Evolutionary conservation across 805 yeast species (phyloP).

Genomic region (Candida vartiovaarae): DNA sequence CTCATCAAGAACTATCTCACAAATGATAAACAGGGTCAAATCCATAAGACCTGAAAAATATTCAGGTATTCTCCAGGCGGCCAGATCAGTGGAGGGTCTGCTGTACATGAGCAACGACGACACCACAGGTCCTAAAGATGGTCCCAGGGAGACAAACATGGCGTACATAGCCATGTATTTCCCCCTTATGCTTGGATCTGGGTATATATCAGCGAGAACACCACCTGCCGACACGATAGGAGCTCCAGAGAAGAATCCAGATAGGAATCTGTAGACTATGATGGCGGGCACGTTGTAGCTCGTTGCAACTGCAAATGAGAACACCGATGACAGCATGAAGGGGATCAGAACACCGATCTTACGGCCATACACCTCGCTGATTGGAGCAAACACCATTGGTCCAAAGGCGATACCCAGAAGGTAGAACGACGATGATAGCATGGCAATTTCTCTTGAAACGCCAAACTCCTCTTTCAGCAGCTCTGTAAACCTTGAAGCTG

Average conservation of each 20-base stretch:
- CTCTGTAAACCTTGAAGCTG: constrained; percentile 30
- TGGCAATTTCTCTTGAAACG: constrained; percentile 39
- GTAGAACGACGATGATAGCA: constrained; percentile 50
- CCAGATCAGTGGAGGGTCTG: constrained; percentile 25
- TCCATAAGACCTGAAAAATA: constrained; percentile 43
- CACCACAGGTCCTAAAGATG: constrained; percentile 40
- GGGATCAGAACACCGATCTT: constrained; percentile 38
- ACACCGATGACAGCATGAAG: constrained; percentile 30
- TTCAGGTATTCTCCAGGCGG: constrained; percentile 52
- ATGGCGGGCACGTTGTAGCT: constrained; percentile 43
- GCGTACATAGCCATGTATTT: constrained; percentile 44
- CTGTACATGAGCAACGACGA: constrained; percentile 39
- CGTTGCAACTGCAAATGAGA: constrained; percentile 45
- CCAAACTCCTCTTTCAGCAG: constrained; percentile 31
- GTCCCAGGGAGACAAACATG: constrained; percentile 38
- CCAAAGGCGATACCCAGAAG: constrained; percentile 65
- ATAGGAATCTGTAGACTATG: constrained; percentile 46
- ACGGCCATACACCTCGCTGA: constrained; percentile 37
- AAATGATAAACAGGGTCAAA: constrained; percentile 25
- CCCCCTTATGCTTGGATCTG: constrained; percentile 41
- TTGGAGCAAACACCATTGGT: constrained; percentile 50
- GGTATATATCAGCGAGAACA: constrained; percentile 42
- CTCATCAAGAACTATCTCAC: constrained; percentile 28
- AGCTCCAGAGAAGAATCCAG: constrained; percentile 55
- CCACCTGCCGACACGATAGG: constrained; percentile 58